Percentiles rank a stretch among this genome's conserved stretches.
Evolutionary conservation across 2,329 filamentous ascomycete species (phyloP).

Genomic region (Aspergillus pseudoviridinutans): DNA sequence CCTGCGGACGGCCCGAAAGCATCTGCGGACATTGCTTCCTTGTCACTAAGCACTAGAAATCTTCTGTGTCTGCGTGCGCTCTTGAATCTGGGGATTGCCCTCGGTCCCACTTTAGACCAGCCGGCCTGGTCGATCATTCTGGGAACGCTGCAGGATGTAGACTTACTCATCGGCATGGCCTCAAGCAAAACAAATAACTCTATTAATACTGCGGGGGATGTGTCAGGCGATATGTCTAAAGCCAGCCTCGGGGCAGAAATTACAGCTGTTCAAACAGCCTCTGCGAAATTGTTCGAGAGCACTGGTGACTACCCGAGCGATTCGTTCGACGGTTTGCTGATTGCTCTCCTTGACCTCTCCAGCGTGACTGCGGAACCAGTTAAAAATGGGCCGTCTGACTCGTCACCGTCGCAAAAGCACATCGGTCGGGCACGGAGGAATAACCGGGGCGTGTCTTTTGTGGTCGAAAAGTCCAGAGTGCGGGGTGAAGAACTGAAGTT

Average conservation of each 20-base stretch:
- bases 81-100: constrained; percentile 89
- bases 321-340: constrained; percentile 72
- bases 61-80: constrained; percentile 84
- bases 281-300: constrained; percentile 81
- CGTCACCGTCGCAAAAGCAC: constrained; percentile 22
- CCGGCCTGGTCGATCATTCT: constrained; percentile 84
- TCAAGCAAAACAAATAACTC: constrained; percentile 28
- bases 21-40: constrained; percentile 40
- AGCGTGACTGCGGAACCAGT: constrained; percentile 41
- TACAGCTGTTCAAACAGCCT: constrained; percentile 82
- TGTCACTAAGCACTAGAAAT: constrained; percentile 78
- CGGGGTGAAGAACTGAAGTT: constrained; percentile 45
- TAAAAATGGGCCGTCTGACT: constrained; percentile 38
- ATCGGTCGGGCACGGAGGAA: constrained; percentile 32
- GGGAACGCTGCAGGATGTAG: constrained; percentile 87
- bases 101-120: constrained; percentile 78
- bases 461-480: constrained; percentile 38
- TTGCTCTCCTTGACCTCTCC: constrained; percentile 70
- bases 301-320: constrained; percentile 85
- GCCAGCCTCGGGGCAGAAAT: constrained; percentile 76
- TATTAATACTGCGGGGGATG: constrained; percentile 25
- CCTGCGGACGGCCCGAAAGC: constrained; percentile 23
- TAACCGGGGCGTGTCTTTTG: constrained; percentile 39
- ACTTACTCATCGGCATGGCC: constrained; percentile 66
- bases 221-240: constrained; percentile 43